A percentile compares a stretch with the other conserved stretches of the same genome.
Evolutionary conservation across 305 asterid genomes (phyloP).

Genomic region (Ruellia speciosa): DNA sequence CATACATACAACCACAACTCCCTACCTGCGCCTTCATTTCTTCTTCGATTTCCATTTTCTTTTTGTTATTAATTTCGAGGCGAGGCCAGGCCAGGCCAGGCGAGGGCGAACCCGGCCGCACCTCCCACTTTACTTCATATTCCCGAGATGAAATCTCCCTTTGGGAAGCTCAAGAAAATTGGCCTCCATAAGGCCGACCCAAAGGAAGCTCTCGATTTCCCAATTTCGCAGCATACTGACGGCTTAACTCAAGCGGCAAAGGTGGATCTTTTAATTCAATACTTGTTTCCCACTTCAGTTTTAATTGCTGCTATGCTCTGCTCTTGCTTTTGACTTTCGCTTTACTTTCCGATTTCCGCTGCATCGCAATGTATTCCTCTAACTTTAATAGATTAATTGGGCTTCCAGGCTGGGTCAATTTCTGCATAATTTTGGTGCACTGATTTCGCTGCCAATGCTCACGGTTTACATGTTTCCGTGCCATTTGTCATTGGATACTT

Average conservation of each 20-base stretch:
- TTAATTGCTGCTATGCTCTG: not conserved
- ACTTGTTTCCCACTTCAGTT: not conserved
- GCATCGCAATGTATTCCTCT: constrained; percentile 21
- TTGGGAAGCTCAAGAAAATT: constrained; percentile 57
- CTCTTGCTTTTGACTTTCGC: constrained; percentile 15
- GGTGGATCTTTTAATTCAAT: constrained; percentile 33
- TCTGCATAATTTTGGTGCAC: constrained; percentile 13
- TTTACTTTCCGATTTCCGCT: constrained; percentile 19
- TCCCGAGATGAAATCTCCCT: constrained; percentile 63
- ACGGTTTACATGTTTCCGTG: constrained; percentile 8
- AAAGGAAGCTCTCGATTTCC: constrained; percentile 67
- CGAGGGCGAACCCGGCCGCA: not conserved
- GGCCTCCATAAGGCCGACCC: constrained; percentile 51
- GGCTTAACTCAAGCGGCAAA: constrained; percentile 67
- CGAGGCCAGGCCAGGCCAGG: no score
- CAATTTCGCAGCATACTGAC: constrained; percentile 42
- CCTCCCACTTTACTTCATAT: not conserved
- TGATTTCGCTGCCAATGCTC: constrained; percentile 24
- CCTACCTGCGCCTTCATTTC: no score
- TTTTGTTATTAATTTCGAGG: no score
- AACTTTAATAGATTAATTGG: constrained; percentile 12
- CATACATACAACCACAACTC: no score
- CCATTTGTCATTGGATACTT: not conserved
- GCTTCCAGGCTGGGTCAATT: constrained; percentile 7
- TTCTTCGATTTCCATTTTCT: no score